phyloP scores from a whole-genome alignment of 2,329 filamentous ascomycete species.

The Bipolaris bicolor region DNA sequence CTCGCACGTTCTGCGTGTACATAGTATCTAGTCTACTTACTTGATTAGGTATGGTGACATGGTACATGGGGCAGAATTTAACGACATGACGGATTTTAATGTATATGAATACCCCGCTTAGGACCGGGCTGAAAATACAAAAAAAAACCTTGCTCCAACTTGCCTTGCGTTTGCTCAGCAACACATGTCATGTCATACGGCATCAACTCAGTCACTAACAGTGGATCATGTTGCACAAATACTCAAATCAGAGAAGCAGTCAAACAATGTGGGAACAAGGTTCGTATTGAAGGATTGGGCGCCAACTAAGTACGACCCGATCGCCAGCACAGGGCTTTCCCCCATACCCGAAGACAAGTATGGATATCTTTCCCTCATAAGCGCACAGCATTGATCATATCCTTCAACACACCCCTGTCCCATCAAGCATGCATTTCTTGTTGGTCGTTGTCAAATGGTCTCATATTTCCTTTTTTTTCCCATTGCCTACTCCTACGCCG shows the following conservation, averaged over 20 bases:
- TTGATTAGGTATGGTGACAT: neutral
- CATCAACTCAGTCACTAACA: no score
- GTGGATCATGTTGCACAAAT: neutral
- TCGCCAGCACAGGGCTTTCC: constrained; percentile 98
- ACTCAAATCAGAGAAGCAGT: neutral
- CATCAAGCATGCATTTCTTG: constrained; percentile 20
- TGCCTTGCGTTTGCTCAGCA: neutral
- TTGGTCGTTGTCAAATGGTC: constrained; percentile 26
- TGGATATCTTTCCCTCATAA: constrained; percentile 99
- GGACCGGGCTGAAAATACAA: neutral
- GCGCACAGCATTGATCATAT: constrained; percentile 63
- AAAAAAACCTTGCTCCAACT: neutral
- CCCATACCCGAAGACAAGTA: constrained; percentile 60
- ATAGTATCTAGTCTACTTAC: neutral
- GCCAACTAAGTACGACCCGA: constrained; percentile 86
- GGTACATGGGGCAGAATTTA: neutral
- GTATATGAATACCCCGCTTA: neutral
- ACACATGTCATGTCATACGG: neutral
- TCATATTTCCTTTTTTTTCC: constrained; percentile 28
- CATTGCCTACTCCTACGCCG: constrained; percentile 41
- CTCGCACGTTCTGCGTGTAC: constrained; percentile 1
- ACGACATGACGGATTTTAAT: neutral
- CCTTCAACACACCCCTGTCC: constrained; percentile 23
- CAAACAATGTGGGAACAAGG: constrained; percentile 14
- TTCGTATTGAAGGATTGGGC: constrained; percentile 57